These are phyloP conservation scores for Euphorbia lathyris DNA, from an alignment of 345 rosid genomes.

Conservation along the genomic window DNA sequence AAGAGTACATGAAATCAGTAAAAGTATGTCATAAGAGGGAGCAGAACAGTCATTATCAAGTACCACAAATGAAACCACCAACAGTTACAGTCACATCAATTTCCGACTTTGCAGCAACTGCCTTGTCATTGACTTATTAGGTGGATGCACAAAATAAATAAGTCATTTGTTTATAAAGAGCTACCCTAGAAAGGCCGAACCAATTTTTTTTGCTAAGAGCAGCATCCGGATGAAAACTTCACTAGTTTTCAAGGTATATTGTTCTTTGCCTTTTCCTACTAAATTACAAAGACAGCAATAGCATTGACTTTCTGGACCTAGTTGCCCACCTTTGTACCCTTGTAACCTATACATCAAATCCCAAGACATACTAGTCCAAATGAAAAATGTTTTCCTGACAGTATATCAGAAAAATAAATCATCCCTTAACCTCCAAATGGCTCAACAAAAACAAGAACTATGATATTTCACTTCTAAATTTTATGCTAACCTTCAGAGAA, in stretches of 20 bases:
- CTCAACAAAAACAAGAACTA: neutral
- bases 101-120: neutral
- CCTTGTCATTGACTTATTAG: neutral
- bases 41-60: slow-evolving; percentile 1
- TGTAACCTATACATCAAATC: neutral
- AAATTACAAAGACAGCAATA: neutral
- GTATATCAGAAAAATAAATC: neutral
- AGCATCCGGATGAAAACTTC: neutral
- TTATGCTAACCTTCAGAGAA: slow-evolving; percentile 2
- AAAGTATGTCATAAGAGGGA: neutral
- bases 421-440: neutral
- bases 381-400: neutral
- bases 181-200: neutral
- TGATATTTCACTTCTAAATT: neutral
- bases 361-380: neutral
- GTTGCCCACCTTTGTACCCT: neutral
- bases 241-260: neutral
- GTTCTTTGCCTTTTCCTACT: neutral
- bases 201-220: neutral
- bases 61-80: neutral
- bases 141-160: neutral
- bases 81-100: neutral
- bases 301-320: neutral
- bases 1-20: neutral
- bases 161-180: neutral